Evolutionary conservation across 345 rosid genomes (phyloP).

Genomic region (Salix caprea): DNA sequence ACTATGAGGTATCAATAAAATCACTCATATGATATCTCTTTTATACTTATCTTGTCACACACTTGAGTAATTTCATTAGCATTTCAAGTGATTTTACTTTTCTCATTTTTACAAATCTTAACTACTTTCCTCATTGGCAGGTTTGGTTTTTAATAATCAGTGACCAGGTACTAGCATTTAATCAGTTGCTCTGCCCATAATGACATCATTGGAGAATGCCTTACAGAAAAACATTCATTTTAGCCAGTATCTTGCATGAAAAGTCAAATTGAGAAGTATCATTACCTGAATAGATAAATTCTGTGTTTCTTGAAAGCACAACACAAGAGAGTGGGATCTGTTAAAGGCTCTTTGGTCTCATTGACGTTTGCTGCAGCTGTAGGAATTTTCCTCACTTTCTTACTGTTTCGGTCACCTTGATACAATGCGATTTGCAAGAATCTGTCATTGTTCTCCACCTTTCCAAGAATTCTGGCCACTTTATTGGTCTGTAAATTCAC

Average conservation of each 20-base stretch:
- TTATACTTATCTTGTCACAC: no score
- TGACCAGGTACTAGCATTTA: neutral
- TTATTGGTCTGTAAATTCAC: constrained; percentile 85
- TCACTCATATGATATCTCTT: no score
- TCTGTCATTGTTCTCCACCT: constrained; percentile 89
- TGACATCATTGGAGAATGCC: neutral
- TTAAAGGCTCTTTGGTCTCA: constrained; percentile 90
- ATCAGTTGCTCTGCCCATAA: neutral
- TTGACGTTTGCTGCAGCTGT: constrained; percentile 82
- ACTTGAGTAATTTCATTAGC: no score
- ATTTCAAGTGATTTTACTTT: no score
- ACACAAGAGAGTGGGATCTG: constrained; percentile 80
- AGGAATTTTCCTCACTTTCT: constrained; percentile 82
- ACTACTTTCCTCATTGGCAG: neutral
- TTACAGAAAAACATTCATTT: neutral
- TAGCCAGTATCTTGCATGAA: neutral
- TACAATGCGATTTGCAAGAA: constrained; percentile 80
- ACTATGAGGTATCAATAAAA: no score
- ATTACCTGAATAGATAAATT: constrained; percentile 85
- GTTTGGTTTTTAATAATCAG: neutral
- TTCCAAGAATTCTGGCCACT: constrained; percentile 91
- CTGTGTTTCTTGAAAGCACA: constrained; percentile 96
- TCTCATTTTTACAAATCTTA: neutral
- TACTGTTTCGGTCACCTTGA: constrained; percentile 91
- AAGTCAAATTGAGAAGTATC: neutral